Evolutionary conservation across 2,329 filamentous ascomycete species (phyloP).

Genomic region (Venturia oleaginea): DNA sequence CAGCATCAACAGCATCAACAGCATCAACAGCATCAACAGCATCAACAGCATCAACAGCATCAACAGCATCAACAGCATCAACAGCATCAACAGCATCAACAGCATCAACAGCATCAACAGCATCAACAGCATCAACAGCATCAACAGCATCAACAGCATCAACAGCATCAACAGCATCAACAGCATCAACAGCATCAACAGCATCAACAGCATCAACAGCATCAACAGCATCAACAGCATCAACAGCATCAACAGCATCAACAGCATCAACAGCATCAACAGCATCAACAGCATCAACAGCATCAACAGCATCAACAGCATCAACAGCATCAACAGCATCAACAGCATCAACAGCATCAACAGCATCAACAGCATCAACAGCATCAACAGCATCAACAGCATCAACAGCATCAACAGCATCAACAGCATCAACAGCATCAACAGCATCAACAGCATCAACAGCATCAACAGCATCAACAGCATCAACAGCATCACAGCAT

Average conservation of each 20-base stretch:
- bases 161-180: neutral
- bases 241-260: neutral
- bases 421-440: neutral
- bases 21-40: neutral
- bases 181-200: neutral
- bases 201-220: neutral
- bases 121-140: neutral
- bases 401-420: neutral
- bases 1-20: neutral
- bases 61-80: neutral
- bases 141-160: neutral
- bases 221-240: neutral
- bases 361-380: neutral
- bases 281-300: neutral
- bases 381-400: neutral
- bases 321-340: neutral
- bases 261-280: neutral
- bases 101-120: neutral
- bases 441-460: neutral
- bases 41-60: neutral
- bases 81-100: neutral
- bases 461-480: neutral
- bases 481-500: neutral
- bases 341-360: neutral
- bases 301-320: neutral